phyloP scores from a whole-genome alignment of 495 filamentous ascomycete genomes.

The Neurospora sp. region DNA sequence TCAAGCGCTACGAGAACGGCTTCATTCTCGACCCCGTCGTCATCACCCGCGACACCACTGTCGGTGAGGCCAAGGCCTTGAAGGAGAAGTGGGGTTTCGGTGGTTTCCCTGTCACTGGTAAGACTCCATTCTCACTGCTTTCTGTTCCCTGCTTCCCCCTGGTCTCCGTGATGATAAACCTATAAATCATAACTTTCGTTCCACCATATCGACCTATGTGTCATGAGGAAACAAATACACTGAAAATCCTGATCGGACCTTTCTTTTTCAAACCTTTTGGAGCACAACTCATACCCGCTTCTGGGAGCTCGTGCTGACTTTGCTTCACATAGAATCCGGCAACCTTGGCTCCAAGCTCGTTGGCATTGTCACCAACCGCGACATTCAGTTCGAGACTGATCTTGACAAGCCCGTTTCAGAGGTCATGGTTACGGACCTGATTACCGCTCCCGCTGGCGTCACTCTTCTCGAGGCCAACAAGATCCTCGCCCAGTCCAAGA shows the following conservation, averaged over 20 bases:
- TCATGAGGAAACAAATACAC: conserved; percentile 62
- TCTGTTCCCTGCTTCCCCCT: conserved; percentile 9
- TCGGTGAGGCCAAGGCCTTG: conserved; percentile 80
- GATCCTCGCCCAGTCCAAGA: conserved; percentile 91
- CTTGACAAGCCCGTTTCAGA: conserved; percentile 64
- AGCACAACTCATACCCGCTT: conserved; percentile 3
- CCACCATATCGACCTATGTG: conserved; percentile 86
- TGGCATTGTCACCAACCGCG: conserved; percentile 93
- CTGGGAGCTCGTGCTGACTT: conserved; percentile 20
- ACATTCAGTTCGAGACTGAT: conserved; percentile 88
- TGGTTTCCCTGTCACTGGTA: conserved; percentile 97
- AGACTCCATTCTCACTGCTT: conserved; percentile 32
- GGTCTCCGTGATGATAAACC: conserved; percentile 61
- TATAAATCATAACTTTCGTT: conserved; percentile 97
- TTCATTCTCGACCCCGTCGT: conserved; percentile 97
- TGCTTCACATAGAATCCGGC: conserved; percentile 60
- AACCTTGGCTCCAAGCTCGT: conserved; percentile 88
- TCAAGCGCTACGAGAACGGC: conserved; percentile 98
- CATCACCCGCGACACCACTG: conserved; percentile 75
- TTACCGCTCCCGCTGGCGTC: conserved; percentile 81
- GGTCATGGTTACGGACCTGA: conserved; percentile 92
- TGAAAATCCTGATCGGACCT: conserved; percentile 30
- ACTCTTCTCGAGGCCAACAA: conserved; percentile 81
- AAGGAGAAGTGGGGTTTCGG: conserved; percentile 99
- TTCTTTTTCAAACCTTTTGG: conserved; percentile 26